phyloP scores from a whole-genome alignment of 2,329 filamentous ascomycete species.

The Fusarium marasasianum region DNA sequence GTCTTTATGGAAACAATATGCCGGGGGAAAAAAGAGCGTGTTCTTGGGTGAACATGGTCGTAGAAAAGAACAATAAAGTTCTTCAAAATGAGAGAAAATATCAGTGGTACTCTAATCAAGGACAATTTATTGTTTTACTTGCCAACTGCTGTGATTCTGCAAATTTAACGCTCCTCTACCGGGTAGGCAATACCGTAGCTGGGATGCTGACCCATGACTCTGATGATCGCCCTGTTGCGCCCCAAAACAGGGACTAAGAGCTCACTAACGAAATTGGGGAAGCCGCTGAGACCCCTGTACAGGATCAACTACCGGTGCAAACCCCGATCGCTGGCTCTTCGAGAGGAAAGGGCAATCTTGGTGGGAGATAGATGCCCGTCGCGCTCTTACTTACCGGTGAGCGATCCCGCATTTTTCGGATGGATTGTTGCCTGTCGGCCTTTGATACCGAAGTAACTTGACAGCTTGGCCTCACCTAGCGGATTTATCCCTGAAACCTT shows the following conservation, averaged over 20 bases:
- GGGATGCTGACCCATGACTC: not conserved
- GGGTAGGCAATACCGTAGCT: not conserved
- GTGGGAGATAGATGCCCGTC: not conserved
- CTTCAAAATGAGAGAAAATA: accelerated
- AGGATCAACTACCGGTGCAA: not conserved
- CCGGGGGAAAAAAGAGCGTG: accelerated
- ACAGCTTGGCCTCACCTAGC: not conserved
- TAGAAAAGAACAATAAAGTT: too few species aligned
- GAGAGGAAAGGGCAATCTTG: not conserved
- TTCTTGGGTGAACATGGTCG: accelerated
- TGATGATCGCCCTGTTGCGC: not conserved
- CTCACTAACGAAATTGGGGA: not conserved
- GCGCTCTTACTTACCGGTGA: too few species aligned
- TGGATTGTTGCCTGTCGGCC: too few species aligned
- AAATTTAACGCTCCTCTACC: not conserved
- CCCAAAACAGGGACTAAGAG: not conserved
- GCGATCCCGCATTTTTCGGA: too few species aligned
- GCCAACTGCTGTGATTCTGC: too few species aligned
- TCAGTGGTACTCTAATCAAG: too few species aligned
- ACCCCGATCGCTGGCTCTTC: not conserved
- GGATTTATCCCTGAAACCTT: not conserved
- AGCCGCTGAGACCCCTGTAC: not conserved
- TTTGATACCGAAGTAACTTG: not conserved
- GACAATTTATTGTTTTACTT: accelerated
- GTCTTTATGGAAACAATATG: accelerated